A percentile compares a stretch with the other conserved stretches of the same genome.
These are phyloP conservation scores for Phytophthora macrochlamydospora DNA, from an alignment of 352 stramenopile species.

Conservation along the genomic window DNA sequence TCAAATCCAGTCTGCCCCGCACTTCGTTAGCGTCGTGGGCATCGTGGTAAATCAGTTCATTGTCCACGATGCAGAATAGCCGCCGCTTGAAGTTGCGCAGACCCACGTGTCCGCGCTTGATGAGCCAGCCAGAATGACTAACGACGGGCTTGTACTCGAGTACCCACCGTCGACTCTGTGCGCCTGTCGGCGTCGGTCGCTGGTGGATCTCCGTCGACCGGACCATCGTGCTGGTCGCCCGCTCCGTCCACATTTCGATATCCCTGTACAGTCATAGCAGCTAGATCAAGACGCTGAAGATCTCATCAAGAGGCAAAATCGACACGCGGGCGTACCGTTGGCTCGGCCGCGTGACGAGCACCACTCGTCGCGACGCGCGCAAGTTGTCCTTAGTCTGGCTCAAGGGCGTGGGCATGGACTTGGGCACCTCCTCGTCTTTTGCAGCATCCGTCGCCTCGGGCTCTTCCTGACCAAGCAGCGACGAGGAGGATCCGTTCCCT, in stretches of 20 bases:
- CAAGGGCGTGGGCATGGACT: constrained; percentile 7
- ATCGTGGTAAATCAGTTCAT: constrained; percentile 88
- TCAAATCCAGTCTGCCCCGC: constrained; percentile 74
- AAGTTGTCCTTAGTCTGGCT: constrained; percentile 20
- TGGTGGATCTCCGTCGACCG: constrained; percentile 53
- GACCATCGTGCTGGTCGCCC: constrained; percentile 77
- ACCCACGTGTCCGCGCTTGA: constrained; percentile 75
- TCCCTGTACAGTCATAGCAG: constrained; percentile 44
- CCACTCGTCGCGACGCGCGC: constrained; percentile 50
- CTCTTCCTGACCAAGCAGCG: constrained; percentile 8
- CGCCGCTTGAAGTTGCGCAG: constrained; percentile 87
- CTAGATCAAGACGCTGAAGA: constrained; percentile 10
- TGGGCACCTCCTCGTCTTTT: constrained; percentile 6
- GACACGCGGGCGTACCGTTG: constrained; percentile 44
- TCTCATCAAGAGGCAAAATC: not conserved
- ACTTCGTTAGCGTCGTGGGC: constrained; percentile 79
- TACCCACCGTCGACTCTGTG: constrained; percentile 70
- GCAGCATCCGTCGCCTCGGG: constrained; percentile 6
- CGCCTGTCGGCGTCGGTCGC: constrained; percentile 49
- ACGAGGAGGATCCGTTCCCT: constrained; percentile 3
- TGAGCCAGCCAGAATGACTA: constrained; percentile 85
- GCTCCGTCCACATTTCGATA: constrained; percentile 83
- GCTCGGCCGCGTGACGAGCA: constrained; percentile 78
- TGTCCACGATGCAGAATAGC: constrained; percentile 86
- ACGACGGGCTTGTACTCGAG: constrained; percentile 87